Evolutionary conservation across 106 monocot species (phyloP).

Genomic region (Triglochin maritima): DNA sequence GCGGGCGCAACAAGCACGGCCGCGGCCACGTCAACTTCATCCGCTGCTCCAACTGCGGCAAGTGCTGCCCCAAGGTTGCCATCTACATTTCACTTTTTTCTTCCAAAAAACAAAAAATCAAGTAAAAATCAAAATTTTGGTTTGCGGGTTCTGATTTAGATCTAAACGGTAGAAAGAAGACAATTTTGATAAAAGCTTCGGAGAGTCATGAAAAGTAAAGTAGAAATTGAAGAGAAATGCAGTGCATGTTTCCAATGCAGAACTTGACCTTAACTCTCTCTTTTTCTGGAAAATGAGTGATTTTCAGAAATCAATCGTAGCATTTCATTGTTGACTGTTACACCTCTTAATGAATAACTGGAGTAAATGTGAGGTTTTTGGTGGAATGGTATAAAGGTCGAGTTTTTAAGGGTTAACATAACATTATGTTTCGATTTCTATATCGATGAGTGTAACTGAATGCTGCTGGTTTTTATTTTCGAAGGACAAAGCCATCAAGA

Average conservation of each 20-base stretch:
- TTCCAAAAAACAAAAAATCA: background rate
- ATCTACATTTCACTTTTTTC: background rate
- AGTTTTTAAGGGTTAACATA: background rate
- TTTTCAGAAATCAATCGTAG: no score
- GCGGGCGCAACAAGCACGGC: conserved; percentile 37
- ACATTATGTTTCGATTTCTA: background rate
- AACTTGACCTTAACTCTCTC: no score
- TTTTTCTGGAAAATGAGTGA: no score
- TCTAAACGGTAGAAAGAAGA: background rate
- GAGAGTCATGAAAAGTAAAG: no score
- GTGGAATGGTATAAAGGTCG: no score
- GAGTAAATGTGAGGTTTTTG: no score
- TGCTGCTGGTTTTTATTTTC: background rate
- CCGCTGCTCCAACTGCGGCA: conserved; percentile 40
- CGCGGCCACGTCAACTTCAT: conserved; percentile 44
- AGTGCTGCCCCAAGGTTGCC: conserved; percentile 38
- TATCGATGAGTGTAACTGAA: background rate
- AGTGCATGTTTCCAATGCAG: no score
- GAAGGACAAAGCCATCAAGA: conserved; percentile 34
- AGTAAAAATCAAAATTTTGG: background rate
- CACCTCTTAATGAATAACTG: no score
- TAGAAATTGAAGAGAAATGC: no score
- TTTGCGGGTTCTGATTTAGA: background rate
- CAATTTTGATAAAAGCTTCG: no score
- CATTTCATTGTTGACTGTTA: no score